Base-by-base conservation (phyloP, 176 grass and related monocot genomes). In the Saccharum spontaneum region DNA sequence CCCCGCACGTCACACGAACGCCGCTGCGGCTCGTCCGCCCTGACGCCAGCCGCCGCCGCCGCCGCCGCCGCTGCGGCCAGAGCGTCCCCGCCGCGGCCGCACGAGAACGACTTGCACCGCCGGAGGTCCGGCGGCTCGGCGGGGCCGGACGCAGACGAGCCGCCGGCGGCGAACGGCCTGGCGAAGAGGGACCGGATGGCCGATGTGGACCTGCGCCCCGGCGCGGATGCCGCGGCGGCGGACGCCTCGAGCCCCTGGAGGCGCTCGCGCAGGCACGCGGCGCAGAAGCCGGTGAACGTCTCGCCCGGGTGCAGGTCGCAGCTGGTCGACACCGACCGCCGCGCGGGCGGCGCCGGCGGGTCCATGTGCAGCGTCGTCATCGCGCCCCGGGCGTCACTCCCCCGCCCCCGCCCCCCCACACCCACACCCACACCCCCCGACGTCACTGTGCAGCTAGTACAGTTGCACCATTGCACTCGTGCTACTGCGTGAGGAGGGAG, bases 301-400 rank as follows among this genome's bases (percentile, higher is more conserved):
- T 98, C 93, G 45, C 77, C 93, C 55, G 95, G 95, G 79, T 98
- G 95, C 67, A 98, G 95, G 89, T 95, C 90, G 67, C 95, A 98
- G 81, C 69, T 87, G 6, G 92, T 92, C 41, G 92, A 82, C 52
- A 78, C 45, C 11, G 87, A 87, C 38, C 79, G 86, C 13, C 64
- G 80, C 45, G 82, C 82, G 13, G 95, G 95, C 71, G 85, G 91
- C 55, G 80, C 86, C 72, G 85, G 91, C 79, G 84, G 92, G 62
- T 90, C 88, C 78, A 90, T 71, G 52, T 77, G 83, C 83, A 90
- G 78, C 60, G 89, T 67, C 87, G 84, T 87, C 75, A 50, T 71
- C 84, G 24, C 66, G 23, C 0, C 23, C 14, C 36, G 52, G 68
- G 52, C 67, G 79, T 71, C 67, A 30, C 41, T 6, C 41, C 26